Evolutionary conservation across 2,329 filamentous ascomycete genomes (phyloP).

Genomic region (Pseudonectria foliicola): DNA sequence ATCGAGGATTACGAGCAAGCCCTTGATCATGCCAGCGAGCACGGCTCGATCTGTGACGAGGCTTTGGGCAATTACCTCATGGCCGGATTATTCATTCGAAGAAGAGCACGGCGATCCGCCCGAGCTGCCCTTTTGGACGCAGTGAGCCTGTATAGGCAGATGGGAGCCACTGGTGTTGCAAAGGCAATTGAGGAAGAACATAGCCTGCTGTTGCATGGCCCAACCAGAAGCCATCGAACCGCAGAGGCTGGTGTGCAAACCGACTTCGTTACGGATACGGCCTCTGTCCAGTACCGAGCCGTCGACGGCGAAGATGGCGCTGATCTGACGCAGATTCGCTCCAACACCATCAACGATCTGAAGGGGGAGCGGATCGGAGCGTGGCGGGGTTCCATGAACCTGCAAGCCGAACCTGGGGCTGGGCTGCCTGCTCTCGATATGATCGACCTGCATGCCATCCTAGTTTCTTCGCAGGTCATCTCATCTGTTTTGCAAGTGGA

Average conservation of each 20-base stretch:
- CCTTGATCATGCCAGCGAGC: constrained; percentile 63
- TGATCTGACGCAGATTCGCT: constrained; percentile 34
- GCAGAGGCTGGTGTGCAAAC: constrained; percentile 63
- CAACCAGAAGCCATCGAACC: constrained; percentile 49
- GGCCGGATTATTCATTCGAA: constrained; percentile 61
- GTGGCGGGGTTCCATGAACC: constrained; percentile 55
- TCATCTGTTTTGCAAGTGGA: constrained; percentile 73
- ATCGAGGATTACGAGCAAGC: constrained; percentile 62
- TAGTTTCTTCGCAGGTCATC: constrained; percentile 72
- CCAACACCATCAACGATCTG: constrained; percentile 40
- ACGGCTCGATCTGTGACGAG: constrained; percentile 63
- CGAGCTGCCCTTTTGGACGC: constrained; percentile 62
- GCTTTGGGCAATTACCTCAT: constrained; percentile 68
- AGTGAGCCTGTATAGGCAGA: constrained; percentile 58
- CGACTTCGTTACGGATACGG: constrained; percentile 54
- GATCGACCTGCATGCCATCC: constrained; percentile 72
- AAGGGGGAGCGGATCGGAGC: constrained; percentile 53
- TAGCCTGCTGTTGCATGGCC: constrained; percentile 57
- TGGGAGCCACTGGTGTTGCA: constrained; percentile 64
- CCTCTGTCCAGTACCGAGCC: constrained; percentile 44
- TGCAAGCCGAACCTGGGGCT: constrained; percentile 48
- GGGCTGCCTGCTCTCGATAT: constrained; percentile 72
- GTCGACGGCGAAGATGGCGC: constrained; percentile 39
- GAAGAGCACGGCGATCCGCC: constrained; percentile 59
- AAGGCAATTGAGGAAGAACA: constrained; percentile 62